Evolutionary conservation across 768 basidiomycete genomes (phyloP).

Genomic region (Hygrophorus russula): DNA sequence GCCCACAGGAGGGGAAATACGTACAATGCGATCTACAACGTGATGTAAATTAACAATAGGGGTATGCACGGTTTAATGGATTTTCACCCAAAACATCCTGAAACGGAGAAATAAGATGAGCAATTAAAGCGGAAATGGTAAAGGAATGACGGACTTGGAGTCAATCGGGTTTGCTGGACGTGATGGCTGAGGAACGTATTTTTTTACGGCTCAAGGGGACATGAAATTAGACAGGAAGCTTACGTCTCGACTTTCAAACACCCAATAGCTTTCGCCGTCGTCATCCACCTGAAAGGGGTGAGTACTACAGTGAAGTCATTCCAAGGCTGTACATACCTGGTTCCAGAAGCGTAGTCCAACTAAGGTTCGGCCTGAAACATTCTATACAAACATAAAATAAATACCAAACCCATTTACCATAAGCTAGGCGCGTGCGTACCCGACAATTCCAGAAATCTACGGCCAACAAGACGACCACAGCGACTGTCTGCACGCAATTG

Average conservation of each 20-base stretch:
- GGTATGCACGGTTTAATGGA: constrained; percentile 2
- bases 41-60: neutral
- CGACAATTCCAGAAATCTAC: constrained; percentile 99
- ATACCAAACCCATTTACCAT: neutral
- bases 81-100: constrained; percentile 88
- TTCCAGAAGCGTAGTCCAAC: constrained; percentile 98
- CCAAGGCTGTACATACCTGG: constrained; percentile 38
- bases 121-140: constrained; percentile 4
- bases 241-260: constrained; percentile 95
- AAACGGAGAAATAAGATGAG: constrained; percentile 5
- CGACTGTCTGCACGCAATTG: constrained; percentile 53
- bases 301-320: neutral
- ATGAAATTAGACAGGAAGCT: constrained; percentile 16
- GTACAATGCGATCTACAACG: constrained; percentile 70
- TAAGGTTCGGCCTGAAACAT: constrained; percentile 86
- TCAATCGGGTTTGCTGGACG: constrained; percentile 83
- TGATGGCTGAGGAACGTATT: constrained; percentile 47
- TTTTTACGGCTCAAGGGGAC: neutral
- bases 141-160: constrained; percentile 47
- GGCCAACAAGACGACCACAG: constrained; percentile 86
- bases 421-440: constrained; percentile 28
- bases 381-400: constrained; percentile 25
- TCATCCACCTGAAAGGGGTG: constrained; percentile 64
- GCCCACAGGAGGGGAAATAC: constrained; percentile 84
- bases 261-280: constrained; percentile 94